A percentile compares a stretch with the other conserved stretches of the same genome.
phyloP scores from a whole-genome alignment of 345 rosid genomes.

The Euphorbia tirucalli region DNA sequence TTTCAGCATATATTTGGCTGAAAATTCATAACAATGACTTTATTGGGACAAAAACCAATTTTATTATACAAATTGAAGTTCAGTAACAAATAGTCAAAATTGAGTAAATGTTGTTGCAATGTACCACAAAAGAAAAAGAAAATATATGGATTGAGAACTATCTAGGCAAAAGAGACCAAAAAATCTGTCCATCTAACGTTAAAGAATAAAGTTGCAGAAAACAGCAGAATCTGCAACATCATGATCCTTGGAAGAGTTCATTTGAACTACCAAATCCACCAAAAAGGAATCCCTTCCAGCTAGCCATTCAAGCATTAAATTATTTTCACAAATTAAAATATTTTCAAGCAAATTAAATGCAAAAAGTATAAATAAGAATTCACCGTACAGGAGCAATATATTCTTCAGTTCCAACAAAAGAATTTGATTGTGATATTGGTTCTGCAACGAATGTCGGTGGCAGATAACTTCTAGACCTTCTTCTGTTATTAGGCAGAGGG shows the following conservation, averaged over 20 bases:
- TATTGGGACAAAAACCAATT: too few relatives aligned
- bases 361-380: constrained; percentile 4
- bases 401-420: constrained; percentile 97
- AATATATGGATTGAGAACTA: too few relatives aligned
- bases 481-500: constrained; percentile 45
- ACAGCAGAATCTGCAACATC: too few relatives aligned
- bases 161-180: not conserved
- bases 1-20: too few relatives aligned
- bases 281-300: not conserved
- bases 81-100: too few relatives aligned
- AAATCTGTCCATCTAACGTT: too few relatives aligned
- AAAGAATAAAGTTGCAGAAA: not conserved
- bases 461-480: constrained; percentile 69
- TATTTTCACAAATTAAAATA: not conserved
- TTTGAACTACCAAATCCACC: too few relatives aligned
- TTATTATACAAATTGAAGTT: too few relatives aligned
- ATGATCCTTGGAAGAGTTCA: too few relatives aligned
- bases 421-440: constrained; percentile 73
- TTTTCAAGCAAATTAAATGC: not conserved
- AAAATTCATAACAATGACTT: too few relatives aligned
- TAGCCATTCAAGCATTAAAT: constrained; percentile 1
- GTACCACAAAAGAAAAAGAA: too few relatives aligned
- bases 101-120: too few relatives aligned
- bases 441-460: constrained; percentile 84
- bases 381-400: constrained; percentile 90